Percentiles rank a stretch among this genome's conserved stretches.
Evolutionary conservation across 140 eudicot genomes (phyloP).

Genomic region (Erigeron philadelphicus): DNA sequence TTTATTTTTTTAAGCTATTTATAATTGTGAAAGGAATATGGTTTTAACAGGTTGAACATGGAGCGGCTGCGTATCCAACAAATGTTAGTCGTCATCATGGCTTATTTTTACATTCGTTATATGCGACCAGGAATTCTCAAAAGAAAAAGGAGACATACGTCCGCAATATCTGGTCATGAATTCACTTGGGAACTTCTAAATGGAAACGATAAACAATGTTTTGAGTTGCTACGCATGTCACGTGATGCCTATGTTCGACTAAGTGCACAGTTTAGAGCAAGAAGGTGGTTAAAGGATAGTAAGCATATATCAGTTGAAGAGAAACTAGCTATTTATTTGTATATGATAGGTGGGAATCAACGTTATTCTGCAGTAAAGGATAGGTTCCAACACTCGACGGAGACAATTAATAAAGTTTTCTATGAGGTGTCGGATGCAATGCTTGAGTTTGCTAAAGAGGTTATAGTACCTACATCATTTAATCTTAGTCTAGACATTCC

Average conservation of each 20-base stretch:
- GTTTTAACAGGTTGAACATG: constrained; percentile 4
- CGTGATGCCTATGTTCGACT: not conserved
- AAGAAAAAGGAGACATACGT: not conserved
- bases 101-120: not conserved
- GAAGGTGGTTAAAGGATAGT: not conserved
- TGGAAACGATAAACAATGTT: not conserved
- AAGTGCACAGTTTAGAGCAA: not conserved
- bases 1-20: not conserved
- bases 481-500: not conserved
- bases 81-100: not conserved
- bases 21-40: not conserved
- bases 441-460: constrained; percentile 1
- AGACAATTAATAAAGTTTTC: not conserved
- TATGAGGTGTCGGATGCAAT: not conserved
- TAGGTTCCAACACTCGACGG: not conserved
- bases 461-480: constrained; percentile 6
- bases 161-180: not conserved
- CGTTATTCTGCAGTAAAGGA: not conserved
- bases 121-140: not conserved
- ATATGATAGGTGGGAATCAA: not conserved
- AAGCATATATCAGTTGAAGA: constrained; percentile 1
- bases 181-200: not conserved
- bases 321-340: not conserved
- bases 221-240: constrained; percentile 13
- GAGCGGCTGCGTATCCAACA: not conserved